Conservation (phyloP, 192 early-diverging fungal species). For the Backusella sp. region DNA sequence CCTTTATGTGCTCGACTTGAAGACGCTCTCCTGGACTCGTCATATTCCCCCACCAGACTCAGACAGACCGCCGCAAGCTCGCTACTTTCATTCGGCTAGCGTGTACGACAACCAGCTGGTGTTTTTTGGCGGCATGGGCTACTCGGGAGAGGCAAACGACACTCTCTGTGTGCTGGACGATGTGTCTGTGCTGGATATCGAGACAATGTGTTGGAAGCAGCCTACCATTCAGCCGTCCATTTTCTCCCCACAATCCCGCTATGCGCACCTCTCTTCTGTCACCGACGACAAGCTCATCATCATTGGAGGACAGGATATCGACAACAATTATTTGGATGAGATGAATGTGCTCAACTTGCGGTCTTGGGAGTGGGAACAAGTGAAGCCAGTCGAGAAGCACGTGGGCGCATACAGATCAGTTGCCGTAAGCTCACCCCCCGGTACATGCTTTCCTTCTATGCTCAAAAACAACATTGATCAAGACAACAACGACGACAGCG, state of each 20-base stretch:
- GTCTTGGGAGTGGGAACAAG: constrained; percentile 62
- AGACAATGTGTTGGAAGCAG: constrained; percentile 62
- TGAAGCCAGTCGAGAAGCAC: constrained; percentile 67
- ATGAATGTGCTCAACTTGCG: constrained; percentile 76
- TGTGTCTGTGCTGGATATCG: constrained; percentile 65
- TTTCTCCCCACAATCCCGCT: constrained; percentile 60
- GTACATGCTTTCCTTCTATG: constrained; percentile 11
- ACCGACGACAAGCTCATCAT: constrained; percentile 62
- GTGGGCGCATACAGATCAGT: constrained; percentile 81
- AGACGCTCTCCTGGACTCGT: constrained; percentile 60
- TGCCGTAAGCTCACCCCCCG: constrained; percentile 53
- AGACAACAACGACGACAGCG: background rate
- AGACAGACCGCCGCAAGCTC: constrained; percentile 48
- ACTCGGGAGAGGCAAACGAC: constrained; percentile 51
- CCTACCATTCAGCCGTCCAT: constrained; percentile 44
- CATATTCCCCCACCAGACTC: constrained; percentile 36
- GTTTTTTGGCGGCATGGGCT: constrained; percentile 83
- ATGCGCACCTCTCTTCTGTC: constrained; percentile 75
- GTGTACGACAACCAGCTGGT: constrained; percentile 65
- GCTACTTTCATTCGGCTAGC: constrained; percentile 80
- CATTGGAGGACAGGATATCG: constrained; percentile 77
- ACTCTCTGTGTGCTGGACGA: constrained; percentile 68
- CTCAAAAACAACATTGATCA: constrained; percentile 6
- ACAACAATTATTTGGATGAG: constrained; percentile 75
- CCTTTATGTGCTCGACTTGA: constrained; percentile 65